Conservation (phyloP, 805 yeast species). For the Teunomyces stri region DNA sequence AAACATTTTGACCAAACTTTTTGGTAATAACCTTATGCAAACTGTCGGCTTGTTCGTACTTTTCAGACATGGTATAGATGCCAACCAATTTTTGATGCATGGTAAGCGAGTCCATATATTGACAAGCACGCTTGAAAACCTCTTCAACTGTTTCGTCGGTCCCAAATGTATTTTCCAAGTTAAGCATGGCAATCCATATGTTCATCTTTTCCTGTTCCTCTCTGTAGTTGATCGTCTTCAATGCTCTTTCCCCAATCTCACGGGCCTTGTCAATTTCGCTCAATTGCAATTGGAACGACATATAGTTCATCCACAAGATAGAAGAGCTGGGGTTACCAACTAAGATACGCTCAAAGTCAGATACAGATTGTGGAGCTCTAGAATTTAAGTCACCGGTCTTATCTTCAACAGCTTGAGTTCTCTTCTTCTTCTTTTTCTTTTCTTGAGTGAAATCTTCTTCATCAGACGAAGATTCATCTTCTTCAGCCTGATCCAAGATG, state of each 20-base stretch:
- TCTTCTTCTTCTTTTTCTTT: constrained; percentile 43
- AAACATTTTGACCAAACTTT: constrained; percentile 67
- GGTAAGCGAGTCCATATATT: constrained; percentile 83
- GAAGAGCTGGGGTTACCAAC: constrained; percentile 94
- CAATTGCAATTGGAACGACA: constrained; percentile 95
- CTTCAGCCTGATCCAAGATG: constrained; percentile 76
- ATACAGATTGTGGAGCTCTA: constrained; percentile 85
- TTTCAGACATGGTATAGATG: constrained; percentile 73
- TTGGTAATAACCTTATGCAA: constrained; percentile 67
- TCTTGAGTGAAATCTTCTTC: constrained; percentile 60
- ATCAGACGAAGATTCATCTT: constrained; percentile 48
- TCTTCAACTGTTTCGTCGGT: constrained; percentile 77
- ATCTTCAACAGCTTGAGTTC: constrained; percentile 61
- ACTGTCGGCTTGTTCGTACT: constrained; percentile 64
- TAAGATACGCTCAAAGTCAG: constrained; percentile 88
- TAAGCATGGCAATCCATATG: constrained; percentile 92
- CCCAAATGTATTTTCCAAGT: constrained; percentile 93
- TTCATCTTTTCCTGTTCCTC: constrained; percentile 92
- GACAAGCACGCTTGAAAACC: constrained; percentile 78
- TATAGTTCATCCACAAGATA: constrained; percentile 93
- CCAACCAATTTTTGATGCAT: constrained; percentile 79
- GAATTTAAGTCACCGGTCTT: constrained; percentile 80
- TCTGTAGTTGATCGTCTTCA: constrained; percentile 83
- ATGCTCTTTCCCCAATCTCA: constrained; percentile 88
- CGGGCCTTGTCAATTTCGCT: constrained; percentile 95